Evolutionary conservation across 2,329 filamentous ascomycete genomes (phyloP), one percentile per base, ranked within the genome.

Genomic region (Penicillium glabrum): DNA sequence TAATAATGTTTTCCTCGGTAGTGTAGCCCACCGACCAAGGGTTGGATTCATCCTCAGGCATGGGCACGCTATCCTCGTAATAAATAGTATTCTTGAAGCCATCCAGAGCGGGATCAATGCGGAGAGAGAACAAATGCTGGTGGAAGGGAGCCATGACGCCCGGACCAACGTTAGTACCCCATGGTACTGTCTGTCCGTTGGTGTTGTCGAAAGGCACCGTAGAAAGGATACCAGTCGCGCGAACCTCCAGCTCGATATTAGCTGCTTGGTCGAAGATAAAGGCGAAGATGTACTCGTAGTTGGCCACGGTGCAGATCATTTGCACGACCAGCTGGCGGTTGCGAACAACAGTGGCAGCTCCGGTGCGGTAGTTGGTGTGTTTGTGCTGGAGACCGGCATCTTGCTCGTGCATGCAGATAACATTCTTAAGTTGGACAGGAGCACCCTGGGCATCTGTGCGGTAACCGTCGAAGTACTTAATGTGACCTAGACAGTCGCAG

Each of bases 71-170:
- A 65, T 86, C 84, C 62, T 86, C 82, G 55, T 82, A 78, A 9
- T 82, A 74, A 5, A 87, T 71, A 1, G 80, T 75, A 67, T 86
- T 86, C 10, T 75, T 71, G 56, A 79, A 78, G 0, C 85, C 85
- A 53, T 84, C 84, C 31, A 86, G 70, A 59, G 82, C 83, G 10
- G 86, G 85, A 64, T 88, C 86, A 21, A 88, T 78, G 6, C 86
- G 83, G 14, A 88, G 79, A 5, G 83, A 86, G 76, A 93, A 91
- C 70, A 91, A 87, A 73, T 92, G 89, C 69, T 93, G 89, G 67
- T 92, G 89, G 72, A 88, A 85, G 0, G 80, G 79, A 0, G 87
- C 89, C 35, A 91, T 82, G 9, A 89, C 87, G 35, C 87, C 86
- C 0, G 87, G 87, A 53, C 87, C 86, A 2, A 90, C 86, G 46